phyloP scores from a whole-genome alignment of 371 early-diverging fungal species.

The Mucor irregularis region DNA sequence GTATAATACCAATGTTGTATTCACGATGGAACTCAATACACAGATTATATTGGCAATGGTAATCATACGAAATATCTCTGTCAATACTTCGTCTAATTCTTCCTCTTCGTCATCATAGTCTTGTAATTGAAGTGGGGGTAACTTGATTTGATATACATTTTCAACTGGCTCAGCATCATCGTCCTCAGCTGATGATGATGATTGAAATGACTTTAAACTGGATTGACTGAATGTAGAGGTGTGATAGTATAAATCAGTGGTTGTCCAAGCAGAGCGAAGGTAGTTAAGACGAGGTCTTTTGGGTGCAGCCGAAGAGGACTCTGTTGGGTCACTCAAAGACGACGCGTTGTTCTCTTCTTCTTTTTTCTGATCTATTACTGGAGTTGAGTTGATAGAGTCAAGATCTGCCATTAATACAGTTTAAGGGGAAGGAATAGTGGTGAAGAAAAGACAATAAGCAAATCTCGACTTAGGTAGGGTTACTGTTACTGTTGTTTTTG shows the following conservation, averaged over 20 bases:
- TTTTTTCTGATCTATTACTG: neutral
- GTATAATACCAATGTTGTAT: constrained; percentile 4
- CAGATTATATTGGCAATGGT: constrained; percentile 12
- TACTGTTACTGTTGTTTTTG: no score
- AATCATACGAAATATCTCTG: constrained; percentile 19
- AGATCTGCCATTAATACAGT: constrained; percentile 4
- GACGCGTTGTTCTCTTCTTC: neutral
- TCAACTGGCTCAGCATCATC: neutral
- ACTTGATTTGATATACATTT: neutral
- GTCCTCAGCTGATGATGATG: neutral
- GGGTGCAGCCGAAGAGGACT: neutral
- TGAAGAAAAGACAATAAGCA: no score
- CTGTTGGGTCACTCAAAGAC: neutral
- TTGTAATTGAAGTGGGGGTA: constrained; percentile 5
- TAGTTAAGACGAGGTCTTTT: constrained; percentile 29
- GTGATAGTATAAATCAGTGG: constrained; percentile 12
- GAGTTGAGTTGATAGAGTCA: no score
- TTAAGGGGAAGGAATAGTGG: no score
- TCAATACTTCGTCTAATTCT: constrained; percentile 9
- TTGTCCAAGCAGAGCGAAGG: constrained; percentile 37
- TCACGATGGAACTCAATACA: neutral
- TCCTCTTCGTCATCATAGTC: constrained; percentile 9
- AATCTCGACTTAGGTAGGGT: no score
- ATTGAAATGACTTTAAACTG: neutral
- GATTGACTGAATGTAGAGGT: neutral